Evolutionary conservation across 1,284 basidiomycete species (phyloP).

Genomic region (Marasmius fiardii): DNA sequence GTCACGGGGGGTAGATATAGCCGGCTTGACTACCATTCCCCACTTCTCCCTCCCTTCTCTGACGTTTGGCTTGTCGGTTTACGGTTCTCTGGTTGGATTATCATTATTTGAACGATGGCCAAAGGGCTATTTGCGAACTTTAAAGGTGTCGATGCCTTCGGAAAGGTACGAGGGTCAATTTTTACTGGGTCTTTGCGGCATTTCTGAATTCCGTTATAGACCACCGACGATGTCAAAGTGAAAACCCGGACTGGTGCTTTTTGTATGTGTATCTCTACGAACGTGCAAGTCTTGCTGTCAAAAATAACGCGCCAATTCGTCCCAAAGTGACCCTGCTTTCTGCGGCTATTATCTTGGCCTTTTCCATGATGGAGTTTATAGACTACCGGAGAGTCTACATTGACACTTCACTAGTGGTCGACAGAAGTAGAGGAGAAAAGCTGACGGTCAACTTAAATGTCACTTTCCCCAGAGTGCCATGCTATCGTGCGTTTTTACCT

Average conservation of each 20-base stretch:
- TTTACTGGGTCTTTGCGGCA: constrained; percentile 12
- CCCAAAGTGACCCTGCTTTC: constrained; percentile 86
- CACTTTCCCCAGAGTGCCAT: constrained; percentile 95
- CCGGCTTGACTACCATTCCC: constrained; percentile 3
- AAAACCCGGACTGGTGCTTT: constrained; percentile 92
- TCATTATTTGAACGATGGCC: constrained; percentile 48
- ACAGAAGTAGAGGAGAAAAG: constrained; percentile 93
- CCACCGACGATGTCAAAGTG: constrained; percentile 97
- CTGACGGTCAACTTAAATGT: constrained; percentile 91
- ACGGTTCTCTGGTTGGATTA: constrained; percentile 6
- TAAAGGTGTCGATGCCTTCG: constrained; percentile 95
- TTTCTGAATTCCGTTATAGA: constrained; percentile 45
- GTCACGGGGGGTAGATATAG: constrained; percentile 16
- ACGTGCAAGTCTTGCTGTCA: constrained; percentile 4
- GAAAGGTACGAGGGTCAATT: constrained; percentile 80
- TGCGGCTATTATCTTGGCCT: constrained; percentile 87
- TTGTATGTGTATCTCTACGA: constrained; percentile 63
- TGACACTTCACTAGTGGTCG: constrained; percentile 90
- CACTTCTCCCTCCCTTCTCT: constrained; percentile 16
- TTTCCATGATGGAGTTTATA: constrained; percentile 91
- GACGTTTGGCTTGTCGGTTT: constrained; percentile 17
- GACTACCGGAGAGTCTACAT: constrained; percentile 89
- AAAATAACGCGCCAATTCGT: constrained; percentile 2
- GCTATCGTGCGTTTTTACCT: constrained; percentile 82
- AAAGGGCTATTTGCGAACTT: constrained; percentile 71